Evolutionary conservation across 768 basidiomycete species (phyloP).

Genomic region (Suillus paluster): DNA sequence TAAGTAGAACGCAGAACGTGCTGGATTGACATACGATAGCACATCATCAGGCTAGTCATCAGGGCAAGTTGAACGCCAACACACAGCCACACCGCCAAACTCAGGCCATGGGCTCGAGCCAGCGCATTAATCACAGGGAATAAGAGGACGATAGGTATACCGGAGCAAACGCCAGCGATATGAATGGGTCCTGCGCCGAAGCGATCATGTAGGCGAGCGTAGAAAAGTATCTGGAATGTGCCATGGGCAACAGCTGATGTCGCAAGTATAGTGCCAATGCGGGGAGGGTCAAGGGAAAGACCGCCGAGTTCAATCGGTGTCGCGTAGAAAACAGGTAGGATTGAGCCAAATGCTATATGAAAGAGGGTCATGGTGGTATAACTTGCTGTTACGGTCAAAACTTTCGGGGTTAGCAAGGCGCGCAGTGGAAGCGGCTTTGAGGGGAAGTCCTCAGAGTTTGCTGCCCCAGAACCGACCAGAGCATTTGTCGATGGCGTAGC

Average conservation of each 20-base stretch:
- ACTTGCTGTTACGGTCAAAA: constrained; percentile 60
- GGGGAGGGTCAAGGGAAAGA: constrained; percentile 27
- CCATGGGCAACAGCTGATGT: constrained; percentile 36
- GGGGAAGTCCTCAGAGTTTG: background rate
- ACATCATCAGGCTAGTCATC: background rate
- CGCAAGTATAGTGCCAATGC: constrained; percentile 34
- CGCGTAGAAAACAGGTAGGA: constrained; percentile 38
- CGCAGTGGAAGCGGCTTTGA: constrained; percentile 47
- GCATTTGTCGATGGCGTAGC: background rate
- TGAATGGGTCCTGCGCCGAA: constrained; percentile 47
- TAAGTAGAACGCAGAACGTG: background rate
- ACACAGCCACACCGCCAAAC: constrained; percentile 47
- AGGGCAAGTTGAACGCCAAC: constrained; percentile 52
- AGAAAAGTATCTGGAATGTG: constrained; percentile 62
- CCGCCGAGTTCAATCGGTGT: constrained; percentile 36
- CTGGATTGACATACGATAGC: background rate
- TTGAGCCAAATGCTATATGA: constrained; percentile 62
- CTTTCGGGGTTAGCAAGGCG: constrained; percentile 53
- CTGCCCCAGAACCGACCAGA: background rate
- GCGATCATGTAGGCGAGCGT: constrained; percentile 55
- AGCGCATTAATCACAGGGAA: background rate
- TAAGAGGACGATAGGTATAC: background rate
- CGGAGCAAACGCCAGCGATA: background rate
- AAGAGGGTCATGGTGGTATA: constrained; percentile 64
- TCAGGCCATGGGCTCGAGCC: background rate